Evolutionary conservation across 1,284 basidiomycete genomes (phyloP).

Genomic region (Meripilus lineatus): DNA sequence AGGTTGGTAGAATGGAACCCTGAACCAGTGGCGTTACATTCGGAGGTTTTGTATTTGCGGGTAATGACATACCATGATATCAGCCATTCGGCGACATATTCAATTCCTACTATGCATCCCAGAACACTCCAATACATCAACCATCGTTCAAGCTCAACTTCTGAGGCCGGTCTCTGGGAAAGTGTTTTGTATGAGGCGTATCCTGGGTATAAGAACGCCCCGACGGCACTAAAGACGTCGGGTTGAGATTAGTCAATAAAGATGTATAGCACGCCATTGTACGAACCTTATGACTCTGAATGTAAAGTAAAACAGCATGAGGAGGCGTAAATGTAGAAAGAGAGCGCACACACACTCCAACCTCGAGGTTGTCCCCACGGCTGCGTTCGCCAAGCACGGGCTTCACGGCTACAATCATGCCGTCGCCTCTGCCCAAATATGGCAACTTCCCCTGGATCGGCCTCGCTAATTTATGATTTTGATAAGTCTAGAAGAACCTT

Average conservation of each 20-base stretch:
- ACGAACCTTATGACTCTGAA: constrained; percentile 24
- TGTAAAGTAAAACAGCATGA: constrained; percentile 26
- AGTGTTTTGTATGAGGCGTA: constrained; percentile 86
- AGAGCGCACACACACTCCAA: no score
- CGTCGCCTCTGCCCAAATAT: no score
- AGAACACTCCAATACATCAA: constrained; percentile 89
- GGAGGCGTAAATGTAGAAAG: no score
- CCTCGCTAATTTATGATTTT: no score
- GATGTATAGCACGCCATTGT: not conserved
- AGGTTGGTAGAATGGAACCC: constrained; percentile 86
- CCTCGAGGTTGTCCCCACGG: no score
- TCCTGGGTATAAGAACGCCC: constrained; percentile 76
- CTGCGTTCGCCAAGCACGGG: no score
- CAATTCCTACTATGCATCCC: constrained; percentile 68
- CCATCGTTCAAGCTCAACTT: constrained; percentile 79
- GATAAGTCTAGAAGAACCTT: no score
- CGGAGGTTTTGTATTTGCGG: not conserved
- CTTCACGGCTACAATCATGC: no score
- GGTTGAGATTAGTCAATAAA: constrained; percentile 4
- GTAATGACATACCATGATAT: constrained; percentile 60
- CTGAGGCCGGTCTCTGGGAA: constrained; percentile 72
- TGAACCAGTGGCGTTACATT: constrained; percentile 24
- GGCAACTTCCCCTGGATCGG: no score
- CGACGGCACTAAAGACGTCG: constrained; percentile 44
- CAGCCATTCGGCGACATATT: constrained; percentile 80